Percentiles rank a stretch among this genome's conserved stretches.
These are phyloP conservation scores for Infundibulicybe gibba DNA, from an alignment of 768 basidiomycete species.

Conservation along the genomic window DNA sequence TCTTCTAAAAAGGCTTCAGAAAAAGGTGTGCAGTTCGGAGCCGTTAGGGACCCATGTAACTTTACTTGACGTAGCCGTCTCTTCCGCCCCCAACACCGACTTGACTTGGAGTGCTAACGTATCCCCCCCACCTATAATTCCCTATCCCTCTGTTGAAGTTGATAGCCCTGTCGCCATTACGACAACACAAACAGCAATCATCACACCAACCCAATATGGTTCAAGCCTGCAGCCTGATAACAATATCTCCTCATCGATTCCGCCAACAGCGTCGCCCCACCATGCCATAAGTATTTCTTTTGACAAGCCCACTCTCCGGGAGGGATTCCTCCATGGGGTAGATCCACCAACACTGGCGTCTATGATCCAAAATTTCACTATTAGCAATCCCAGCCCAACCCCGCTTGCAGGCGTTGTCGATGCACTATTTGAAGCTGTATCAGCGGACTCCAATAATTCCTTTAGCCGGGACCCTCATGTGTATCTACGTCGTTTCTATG, in stretches of 20 bases:
- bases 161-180: conserved; percentile 25
- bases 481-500: conserved; percentile 48
- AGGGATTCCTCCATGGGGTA: conserved; percentile 43
- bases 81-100: conserved; percentile 12
- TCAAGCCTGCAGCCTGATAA: conserved; percentile 28
- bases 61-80: conserved; percentile 7
- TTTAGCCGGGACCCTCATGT: conserved; percentile 33
- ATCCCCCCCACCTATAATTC: conserved; percentile 28
- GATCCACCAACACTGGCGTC: conserved; percentile 48
- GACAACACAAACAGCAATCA: conserved; percentile 20
- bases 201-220: conserved; percentile 38
- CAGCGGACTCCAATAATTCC: conserved; percentile 27
- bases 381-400: conserved; percentile 44
- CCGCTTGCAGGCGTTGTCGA: conserved; percentile 48
- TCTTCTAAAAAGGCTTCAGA: conserved; percentile 49
- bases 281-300: conserved; percentile 21
- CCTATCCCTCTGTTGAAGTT: conserved; percentile 36
- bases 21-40: conserved; percentile 32
- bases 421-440: conserved; percentile 52
- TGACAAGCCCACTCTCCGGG: conserved; percentile 34
- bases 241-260: conserved; percentile 18
- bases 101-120: conserved; percentile 37
- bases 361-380: conserved; percentile 48
- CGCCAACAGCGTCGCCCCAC: conserved; percentile 13
- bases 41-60: conserved; percentile 1